A percentile compares a stretch with the other conserved stretches of the same genome.
These are phyloP conservation scores for Spatholobus suberectus DNA, from an alignment of 306 rosid genomes.

Conservation along the genomic window DNA sequence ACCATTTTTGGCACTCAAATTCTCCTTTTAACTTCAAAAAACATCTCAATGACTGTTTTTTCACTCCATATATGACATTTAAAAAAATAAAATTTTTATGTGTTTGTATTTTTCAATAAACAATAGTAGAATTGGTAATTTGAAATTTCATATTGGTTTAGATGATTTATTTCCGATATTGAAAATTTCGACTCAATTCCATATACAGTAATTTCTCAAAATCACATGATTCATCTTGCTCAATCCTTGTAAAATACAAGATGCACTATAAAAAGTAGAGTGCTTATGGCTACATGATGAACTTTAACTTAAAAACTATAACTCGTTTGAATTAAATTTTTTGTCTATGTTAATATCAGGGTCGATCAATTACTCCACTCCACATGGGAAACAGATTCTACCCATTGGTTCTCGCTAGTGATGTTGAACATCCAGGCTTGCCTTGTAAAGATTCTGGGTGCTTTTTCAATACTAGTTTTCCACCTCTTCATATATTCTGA, in stretches of 20 bases:
- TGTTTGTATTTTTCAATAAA: background rate
- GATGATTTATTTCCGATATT: background rate
- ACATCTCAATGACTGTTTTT: background rate
- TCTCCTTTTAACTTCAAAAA: background rate
- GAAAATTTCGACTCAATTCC: background rate
- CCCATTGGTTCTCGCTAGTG: slow-evolving; percentile 69
- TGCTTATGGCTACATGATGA: background rate
- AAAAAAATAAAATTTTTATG: background rate
- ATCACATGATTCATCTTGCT: no score
- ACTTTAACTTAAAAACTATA: background rate
- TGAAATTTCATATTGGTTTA: background rate
- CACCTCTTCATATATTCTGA: background rate
- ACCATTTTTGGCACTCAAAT: background rate
- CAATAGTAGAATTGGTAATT: background rate
- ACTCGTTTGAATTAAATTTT: background rate
- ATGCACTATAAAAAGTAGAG: background rate
- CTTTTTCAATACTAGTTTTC: background rate
- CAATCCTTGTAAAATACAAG: background rate
- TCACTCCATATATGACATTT: background rate
- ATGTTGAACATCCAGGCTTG: slow-evolving; percentile 52
- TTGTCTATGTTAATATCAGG: slow-evolving; percentile 53
- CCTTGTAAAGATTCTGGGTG: slow-evolving; percentile 51
- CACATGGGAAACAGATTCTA: slow-evolving; percentile 51
- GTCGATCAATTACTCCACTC: slow-evolving; percentile 75
- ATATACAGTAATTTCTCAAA: no score